Evolutionary conservation across 2,329 filamentous ascomycete genomes (phyloP).

Genomic region (Emydomyces testavorans): DNA sequence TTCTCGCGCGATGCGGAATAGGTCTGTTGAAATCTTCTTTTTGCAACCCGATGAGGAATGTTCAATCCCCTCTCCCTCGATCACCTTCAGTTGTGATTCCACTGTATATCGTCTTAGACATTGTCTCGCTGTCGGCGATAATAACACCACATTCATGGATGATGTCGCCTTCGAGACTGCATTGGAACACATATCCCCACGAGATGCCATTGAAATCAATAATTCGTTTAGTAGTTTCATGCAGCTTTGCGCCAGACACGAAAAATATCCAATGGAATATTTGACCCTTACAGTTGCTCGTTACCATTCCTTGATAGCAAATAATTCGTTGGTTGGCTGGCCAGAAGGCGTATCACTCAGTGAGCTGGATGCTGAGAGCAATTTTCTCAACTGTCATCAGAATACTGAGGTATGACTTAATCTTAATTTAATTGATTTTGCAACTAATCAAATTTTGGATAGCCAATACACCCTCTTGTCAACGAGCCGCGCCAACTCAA

Average conservation of each 20-base stretch:
- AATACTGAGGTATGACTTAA: conserved; percentile 14
- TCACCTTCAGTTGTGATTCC: conserved; percentile 31
- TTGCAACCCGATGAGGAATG: conserved; percentile 30
- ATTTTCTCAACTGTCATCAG: conserved; percentile 4
- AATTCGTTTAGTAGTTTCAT: conserved; percentile 21
- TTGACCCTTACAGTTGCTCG: conserved; percentile 22
- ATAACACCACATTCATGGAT: conserved; percentile 13
- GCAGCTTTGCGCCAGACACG: conserved; percentile 10
- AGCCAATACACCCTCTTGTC: conserved; percentile 32
- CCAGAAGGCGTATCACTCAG: conserved; percentile 18
- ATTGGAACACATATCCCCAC: conserved; percentile 30
- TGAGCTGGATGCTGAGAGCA: background rate
- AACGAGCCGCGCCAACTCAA: conserved; percentile 30
- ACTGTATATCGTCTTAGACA: conserved; percentile 31
- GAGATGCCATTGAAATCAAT: conserved; percentile 27
- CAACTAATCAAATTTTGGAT: conserved; percentile 17
- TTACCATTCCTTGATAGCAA: conserved; percentile 25
- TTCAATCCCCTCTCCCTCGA: conserved; percentile 14
- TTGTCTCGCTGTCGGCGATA: conserved; percentile 21
- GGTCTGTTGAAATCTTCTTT: conserved; percentile 80
- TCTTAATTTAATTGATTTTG: background rate
- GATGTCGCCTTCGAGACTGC: conserved; percentile 23
- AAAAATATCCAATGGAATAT: background rate
- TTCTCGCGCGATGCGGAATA: conserved; percentile 91
- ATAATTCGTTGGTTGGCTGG: conserved; percentile 14